Conservation (phyloP, 148 eudicot genomes). For the Hydrangea macrophylla region DNA sequence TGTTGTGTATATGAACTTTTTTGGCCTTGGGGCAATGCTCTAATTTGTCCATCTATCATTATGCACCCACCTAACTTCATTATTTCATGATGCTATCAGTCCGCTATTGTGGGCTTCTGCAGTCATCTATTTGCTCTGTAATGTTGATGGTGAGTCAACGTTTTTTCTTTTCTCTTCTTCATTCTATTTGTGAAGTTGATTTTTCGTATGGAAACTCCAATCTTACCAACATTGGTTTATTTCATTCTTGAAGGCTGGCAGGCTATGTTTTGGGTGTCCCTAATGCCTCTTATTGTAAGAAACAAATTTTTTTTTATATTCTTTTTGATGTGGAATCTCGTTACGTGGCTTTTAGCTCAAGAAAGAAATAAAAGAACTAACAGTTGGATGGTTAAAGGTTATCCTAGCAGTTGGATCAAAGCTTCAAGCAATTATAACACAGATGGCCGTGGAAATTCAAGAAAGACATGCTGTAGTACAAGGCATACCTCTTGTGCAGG, state of each 20-base stretch:
- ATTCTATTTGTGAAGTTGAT: not conserved
- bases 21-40: not conserved
- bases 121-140: constrained; percentile 63
- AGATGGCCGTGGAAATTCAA: constrained; percentile 84
- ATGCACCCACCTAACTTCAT: not conserved
- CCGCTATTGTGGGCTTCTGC: constrained; percentile 79
- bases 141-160: constrained; percentile 55
- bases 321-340: not conserved
- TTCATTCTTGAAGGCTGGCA: constrained; percentile 47
- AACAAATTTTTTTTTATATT: too few relatives aligned
- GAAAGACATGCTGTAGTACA: constrained; percentile 91
- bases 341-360: not conserved
- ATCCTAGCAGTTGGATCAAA: constrained; percentile 80
- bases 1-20: not conserved
- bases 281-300: constrained; percentile 79
- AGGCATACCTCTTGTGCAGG: constrained; percentile 93
- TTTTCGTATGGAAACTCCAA: not conserved
- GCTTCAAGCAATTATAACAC: constrained; percentile 80
- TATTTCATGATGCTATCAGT: constrained; percentile 35
- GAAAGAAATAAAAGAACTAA: constrained; percentile 12
- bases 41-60: not conserved
- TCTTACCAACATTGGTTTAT: not conserved
- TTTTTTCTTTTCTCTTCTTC: not conserved
- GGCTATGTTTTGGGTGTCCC: constrained; percentile 53
- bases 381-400: constrained; percentile 39